Evolutionary conservation across 2,329 filamentous ascomycete species (phyloP).

Genomic region (Aspergillus ustus): DNA sequence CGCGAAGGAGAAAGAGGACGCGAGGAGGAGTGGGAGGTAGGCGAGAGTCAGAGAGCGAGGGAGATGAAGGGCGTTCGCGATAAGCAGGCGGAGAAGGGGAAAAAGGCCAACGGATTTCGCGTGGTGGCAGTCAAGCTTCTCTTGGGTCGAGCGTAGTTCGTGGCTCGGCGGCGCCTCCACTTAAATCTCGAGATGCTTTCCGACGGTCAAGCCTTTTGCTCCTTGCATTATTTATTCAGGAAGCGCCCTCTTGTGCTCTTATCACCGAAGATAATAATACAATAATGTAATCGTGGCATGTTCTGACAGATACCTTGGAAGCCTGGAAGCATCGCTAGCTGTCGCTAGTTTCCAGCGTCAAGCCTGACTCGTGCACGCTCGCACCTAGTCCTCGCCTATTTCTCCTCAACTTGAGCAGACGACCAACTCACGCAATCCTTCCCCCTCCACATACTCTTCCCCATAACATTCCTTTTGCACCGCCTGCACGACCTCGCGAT

Average conservation of each 20-base stretch:
- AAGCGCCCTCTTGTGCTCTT: not conserved
- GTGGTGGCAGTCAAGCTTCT: conserved; percentile 41
- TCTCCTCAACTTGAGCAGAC: conserved; percentile 5
- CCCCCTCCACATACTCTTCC: conserved; percentile 60
- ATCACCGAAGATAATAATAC: not conserved
- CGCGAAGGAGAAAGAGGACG: conserved; percentile 22
- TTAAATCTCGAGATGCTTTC: conserved; percentile 4
- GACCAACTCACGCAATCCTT: conserved; percentile 51
- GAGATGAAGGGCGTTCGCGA: conserved; percentile 27
- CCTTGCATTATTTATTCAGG: not conserved
- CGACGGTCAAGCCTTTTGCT: not conserved
- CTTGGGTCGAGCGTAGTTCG: conserved; percentile 29
- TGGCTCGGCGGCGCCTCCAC: conserved; percentile 27
- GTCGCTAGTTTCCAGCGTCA: not conserved
- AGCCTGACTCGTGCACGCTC: conserved; percentile 4
- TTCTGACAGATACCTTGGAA: not conserved
- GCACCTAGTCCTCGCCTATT: not conserved
- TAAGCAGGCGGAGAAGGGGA: conserved; percentile 34
- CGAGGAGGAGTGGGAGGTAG: conserved; percentile 53
- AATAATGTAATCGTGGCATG: not conserved
- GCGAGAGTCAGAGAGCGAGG: conserved; percentile 59
- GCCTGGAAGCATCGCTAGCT: not conserved
- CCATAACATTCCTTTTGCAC: conserved; percentile 56
- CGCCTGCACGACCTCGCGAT: conserved; percentile 49
- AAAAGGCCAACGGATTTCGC: conserved; percentile 29